phyloP scores from a whole-genome alignment of 495 filamentous ascomycete genomes.

The Durotheca rogersii region DNA sequence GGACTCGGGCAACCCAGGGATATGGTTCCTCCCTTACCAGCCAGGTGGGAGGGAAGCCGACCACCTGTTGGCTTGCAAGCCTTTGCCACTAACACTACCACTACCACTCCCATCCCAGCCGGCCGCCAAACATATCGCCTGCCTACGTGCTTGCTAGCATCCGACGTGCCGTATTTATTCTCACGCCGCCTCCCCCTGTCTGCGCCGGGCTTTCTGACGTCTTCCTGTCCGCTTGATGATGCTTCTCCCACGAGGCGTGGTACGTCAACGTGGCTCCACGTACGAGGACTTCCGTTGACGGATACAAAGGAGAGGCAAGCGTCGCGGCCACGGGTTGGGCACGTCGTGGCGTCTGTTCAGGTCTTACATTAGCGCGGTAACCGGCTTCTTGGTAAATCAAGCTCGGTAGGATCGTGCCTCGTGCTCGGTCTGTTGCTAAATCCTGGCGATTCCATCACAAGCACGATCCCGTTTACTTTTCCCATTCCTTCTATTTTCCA shows the following conservation, averaged over 20 bases:
- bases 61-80: constrained; percentile 11
- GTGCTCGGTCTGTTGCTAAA: constrained; percentile 21
- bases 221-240: neutral
- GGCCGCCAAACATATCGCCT: constrained; percentile 11
- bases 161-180: too few species aligned
- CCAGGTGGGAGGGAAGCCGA: too few species aligned
- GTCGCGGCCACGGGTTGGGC: constrained; percentile 23
- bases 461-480: too few species aligned
- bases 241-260: neutral
- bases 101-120: neutral
- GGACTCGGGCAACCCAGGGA: constrained; percentile 11
- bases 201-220: neutral
- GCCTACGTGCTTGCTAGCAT: neutral
- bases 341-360: constrained; percentile 23
- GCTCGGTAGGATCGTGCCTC: constrained; percentile 19
- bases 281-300: neutral
- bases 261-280: neutral
- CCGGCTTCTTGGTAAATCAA: constrained; percentile 27
- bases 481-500: neutral
- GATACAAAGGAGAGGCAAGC: constrained; percentile 16
- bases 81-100: constrained; percentile 12
- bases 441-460: constrained; percentile 19
- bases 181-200: too few species aligned
- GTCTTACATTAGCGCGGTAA: constrained; percentile 30
- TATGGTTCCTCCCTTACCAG: constrained; percentile 26